Evolutionary conservation across 192 early-diverging fungal genomes (phyloP).

Genomic region (Jimgerdemannia lactiflua): DNA sequence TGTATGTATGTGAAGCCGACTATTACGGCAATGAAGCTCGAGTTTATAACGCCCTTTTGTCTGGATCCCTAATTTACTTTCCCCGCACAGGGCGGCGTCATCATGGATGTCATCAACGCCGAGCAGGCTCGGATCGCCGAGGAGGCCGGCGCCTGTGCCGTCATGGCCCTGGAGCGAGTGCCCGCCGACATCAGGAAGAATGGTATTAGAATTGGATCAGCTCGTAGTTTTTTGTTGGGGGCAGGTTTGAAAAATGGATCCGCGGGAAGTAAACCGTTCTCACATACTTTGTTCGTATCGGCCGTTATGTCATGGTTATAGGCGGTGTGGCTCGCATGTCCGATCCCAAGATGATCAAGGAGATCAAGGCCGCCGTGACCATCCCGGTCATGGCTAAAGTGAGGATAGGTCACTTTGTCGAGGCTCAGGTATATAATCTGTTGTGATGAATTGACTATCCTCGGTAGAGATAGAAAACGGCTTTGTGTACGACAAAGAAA

Average conservation of each 20-base stretch:
- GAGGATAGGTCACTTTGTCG: conserved; percentile 98
- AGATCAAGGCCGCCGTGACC: conserved; percentile 91
- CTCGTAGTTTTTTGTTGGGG: neutral
- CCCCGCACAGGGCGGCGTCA: conserved; percentile 85
- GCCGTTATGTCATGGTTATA: conserved; percentile 12
- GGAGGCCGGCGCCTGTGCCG: conserved; percentile 94
- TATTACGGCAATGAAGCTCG: too few relatives aligned
- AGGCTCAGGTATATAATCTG: conserved; percentile 68
- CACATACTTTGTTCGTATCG: neutral
- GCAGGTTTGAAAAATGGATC: too few relatives aligned
- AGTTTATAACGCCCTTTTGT: neutral
- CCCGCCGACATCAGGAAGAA: conserved; percentile 98
- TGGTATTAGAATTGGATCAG: conserved; percentile 42
- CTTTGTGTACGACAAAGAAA: too few relatives aligned
- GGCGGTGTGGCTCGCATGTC: conserved; percentile 98
- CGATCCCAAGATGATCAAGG: conserved; percentile 96
- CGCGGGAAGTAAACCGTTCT: neutral
- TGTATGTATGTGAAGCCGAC: neutral
- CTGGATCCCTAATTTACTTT: neutral
- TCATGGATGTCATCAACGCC: conserved; percentile 98
- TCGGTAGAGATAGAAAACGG: too few relatives aligned
- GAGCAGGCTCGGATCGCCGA: conserved; percentile 98
- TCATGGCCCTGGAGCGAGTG: conserved; percentile 97
- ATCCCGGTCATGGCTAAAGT: conserved; percentile 99
- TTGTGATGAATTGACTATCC: too few relatives aligned